Conservation (phyloP, 2,329 filamentous ascomycete species). For the Aureobasidium zeae region DNA sequence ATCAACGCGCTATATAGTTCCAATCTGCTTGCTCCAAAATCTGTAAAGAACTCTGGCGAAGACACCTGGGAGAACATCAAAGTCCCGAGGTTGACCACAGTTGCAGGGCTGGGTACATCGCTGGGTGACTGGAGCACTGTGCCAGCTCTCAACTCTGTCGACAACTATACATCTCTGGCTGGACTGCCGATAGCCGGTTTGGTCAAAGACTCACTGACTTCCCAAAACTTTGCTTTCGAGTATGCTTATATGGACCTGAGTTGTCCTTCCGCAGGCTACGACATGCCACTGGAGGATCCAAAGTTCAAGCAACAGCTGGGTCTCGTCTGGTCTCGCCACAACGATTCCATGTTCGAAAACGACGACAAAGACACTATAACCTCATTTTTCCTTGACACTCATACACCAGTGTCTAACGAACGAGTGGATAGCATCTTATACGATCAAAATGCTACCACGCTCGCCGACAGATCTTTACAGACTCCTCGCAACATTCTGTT, state of each 20-base stretch:
- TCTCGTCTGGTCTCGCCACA: constrained; percentile 4
- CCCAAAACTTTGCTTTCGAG: constrained; percentile 22
- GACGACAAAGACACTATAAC: neutral
- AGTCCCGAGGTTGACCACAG: constrained; percentile 22
- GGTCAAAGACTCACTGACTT: neutral
- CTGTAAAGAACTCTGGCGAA: constrained; percentile 22
- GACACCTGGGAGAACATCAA: constrained; percentile 31
- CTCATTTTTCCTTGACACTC: constrained; percentile 25
- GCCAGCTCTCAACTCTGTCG: constrained; percentile 18
- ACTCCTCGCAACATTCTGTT: constrained; percentile 4
- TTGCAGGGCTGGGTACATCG: constrained; percentile 17
- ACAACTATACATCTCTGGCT: constrained; percentile 26
- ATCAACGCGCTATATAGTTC: constrained; percentile 24
- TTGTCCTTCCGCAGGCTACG: neutral
- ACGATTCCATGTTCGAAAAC: neutral
- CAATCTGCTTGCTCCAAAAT: constrained; percentile 22
- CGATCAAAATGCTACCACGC: neutral
- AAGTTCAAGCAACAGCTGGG: constrained; percentile 5
- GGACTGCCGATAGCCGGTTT: constrained; percentile 26
- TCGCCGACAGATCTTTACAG: neutral
- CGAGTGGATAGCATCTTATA: neutral
- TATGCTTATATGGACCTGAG: constrained; percentile 21
- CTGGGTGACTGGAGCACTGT: constrained; percentile 24
- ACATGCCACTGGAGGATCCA: constrained; percentile 16
- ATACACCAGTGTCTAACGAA: constrained; percentile 11